Percentiles rank a stretch among this genome's conserved stretches.
phyloP scores from a whole-genome alignment of 257 asterid species.

The Knoxia roxburghii region DNA sequence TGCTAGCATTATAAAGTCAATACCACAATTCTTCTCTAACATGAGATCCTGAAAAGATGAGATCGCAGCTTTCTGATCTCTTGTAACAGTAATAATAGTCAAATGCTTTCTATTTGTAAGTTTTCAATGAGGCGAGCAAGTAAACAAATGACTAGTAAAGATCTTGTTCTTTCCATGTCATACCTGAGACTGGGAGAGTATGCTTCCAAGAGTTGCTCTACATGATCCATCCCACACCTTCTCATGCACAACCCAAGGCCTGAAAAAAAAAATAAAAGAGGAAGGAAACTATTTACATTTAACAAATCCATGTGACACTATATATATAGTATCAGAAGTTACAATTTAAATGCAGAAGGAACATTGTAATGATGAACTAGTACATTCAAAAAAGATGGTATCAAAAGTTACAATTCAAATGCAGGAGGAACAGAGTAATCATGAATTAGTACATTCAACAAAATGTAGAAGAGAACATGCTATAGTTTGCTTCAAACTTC shows the following conservation, averaged over 20 bases:
- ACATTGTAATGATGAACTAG: too few relatives aligned
- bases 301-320: background rate
- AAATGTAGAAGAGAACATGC: background rate
- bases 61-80: background rate
- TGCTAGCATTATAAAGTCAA: background rate
- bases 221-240: constrained; percentile 14
- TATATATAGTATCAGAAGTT: too few relatives aligned
- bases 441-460: background rate
- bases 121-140: background rate
- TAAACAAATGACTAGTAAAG: background rate
- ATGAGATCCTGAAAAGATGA: background rate
- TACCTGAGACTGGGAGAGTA: constrained; percentile 23
- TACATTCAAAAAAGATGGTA: too few relatives aligned
- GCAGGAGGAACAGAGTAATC: background rate
- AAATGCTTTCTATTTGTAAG: background rate
- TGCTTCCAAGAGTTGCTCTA: constrained; percentile 9
- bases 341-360: too few relatives aligned
- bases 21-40: background rate
- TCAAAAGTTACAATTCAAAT: too few relatives aligned
- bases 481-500: background rate
- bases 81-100: background rate
- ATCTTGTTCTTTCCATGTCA: background rate
- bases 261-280: constrained; percentile 21
- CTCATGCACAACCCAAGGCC: constrained; percentile 43
- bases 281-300: background rate